A percentile compares a stretch with the other conserved stretches of the same genome.
phyloP scores from a whole-genome alignment of 2,329 filamentous ascomycete genomes.

The Neospermospora avenae region DNA sequence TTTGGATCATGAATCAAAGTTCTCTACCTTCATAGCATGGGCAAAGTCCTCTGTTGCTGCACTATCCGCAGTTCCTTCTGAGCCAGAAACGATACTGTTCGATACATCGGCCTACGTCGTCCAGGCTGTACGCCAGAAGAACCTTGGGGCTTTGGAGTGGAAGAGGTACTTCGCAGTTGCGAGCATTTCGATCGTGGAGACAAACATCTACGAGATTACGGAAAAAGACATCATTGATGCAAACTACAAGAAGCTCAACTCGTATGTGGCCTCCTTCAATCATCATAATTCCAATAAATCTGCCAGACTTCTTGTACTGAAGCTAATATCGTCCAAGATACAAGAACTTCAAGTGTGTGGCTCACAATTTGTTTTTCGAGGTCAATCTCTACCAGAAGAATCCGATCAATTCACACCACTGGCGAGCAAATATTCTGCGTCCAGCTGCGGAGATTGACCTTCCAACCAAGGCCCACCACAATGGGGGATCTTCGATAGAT shows the following conservation, averaged over 20 bases:
- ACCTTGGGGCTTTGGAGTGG: slow-evolving; percentile 43
- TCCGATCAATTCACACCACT: slow-evolving; percentile 44
- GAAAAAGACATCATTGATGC: slow-evolving; percentile 40
- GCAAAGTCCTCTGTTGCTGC: not conserved
- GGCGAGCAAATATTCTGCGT: slow-evolving; percentile 42
- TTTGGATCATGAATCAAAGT: not conserved
- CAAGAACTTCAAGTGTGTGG: slow-evolving; percentile 45
- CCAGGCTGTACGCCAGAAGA: slow-evolving; percentile 44
- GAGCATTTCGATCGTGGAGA: slow-evolving; percentile 3
- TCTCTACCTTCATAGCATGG: not conserved
- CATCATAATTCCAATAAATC: not conserved
- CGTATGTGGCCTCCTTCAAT: slow-evolving; percentile 31
- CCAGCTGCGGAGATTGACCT: slow-evolving; percentile 41
- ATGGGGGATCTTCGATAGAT: not conserved
- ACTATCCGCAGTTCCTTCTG: not conserved
- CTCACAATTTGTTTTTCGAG: slow-evolving; percentile 47
- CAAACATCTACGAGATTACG: slow-evolving; percentile 35
- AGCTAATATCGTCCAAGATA: slow-evolving; percentile 34
- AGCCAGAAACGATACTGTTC: not conserved
- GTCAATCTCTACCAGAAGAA: slow-evolving; percentile 48
- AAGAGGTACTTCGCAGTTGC: slow-evolving; percentile 42
- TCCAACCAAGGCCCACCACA: not conserved
- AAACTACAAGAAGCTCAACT: slow-evolving; percentile 45
- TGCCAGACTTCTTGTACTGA: not conserved
- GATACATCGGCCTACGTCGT: slow-evolving; percentile 31